A percentile compares a stretch with the other conserved stretches of the same genome.
Evolutionary conservation across 2,329 filamentous ascomycete genomes (phyloP).

Genomic region (Alternaria rosae): DNA sequence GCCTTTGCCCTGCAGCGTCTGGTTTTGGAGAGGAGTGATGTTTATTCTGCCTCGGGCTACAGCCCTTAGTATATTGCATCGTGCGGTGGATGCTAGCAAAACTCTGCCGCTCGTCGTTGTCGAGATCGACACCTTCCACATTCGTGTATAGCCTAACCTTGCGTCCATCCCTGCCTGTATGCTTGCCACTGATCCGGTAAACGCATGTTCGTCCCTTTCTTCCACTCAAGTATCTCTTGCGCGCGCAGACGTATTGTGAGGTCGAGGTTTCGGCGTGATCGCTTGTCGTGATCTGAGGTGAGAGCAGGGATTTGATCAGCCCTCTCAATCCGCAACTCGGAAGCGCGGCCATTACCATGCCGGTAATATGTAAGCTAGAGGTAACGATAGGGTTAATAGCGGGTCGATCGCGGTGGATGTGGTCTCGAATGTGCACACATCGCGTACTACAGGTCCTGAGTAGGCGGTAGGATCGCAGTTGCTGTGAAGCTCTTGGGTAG

Average conservation of each 20-base stretch:
- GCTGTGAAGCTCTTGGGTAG: not conserved
- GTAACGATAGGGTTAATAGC: not conserved
- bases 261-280: not conserved
- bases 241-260: not conserved
- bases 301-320: not conserved
- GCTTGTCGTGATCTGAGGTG: not conserved
- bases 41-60: not conserved
- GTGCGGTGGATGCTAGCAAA: not conserved
- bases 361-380: not conserved
- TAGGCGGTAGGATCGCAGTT: not conserved
- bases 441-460: not conserved
- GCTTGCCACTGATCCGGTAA: not conserved
- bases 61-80: not conserved
- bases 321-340: not conserved
- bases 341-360: not conserved
- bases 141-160: slow-evolving; percentile 1
- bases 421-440: not conserved
- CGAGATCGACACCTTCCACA: slow-evolving; percentile 1
- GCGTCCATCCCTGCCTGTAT: not conserved
- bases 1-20: not conserved
- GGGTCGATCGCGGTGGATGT: not conserved
- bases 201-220: not conserved
- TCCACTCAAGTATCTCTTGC: not conserved
- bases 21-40: not conserved
- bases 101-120: not conserved